phyloP scores from a whole-genome alignment of 345 rosid genomes.

The Anastatica hierochuntica region DNA sequence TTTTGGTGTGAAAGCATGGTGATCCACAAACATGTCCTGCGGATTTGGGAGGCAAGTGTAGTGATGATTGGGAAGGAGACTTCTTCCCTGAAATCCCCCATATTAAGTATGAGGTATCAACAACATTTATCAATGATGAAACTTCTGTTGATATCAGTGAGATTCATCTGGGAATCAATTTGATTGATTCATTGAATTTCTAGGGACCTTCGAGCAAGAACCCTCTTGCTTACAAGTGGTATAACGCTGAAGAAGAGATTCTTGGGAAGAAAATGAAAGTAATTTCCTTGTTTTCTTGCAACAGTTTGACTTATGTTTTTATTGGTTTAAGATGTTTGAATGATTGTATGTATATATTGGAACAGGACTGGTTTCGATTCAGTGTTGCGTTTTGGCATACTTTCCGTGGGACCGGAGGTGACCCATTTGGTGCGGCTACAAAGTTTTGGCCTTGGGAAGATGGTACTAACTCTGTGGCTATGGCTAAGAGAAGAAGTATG shows the following conservation, averaged over 20 bases:
- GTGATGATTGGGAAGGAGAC: constrained; percentile 81
- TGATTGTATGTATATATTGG: neutral
- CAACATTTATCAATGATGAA: no score
- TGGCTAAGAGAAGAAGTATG: constrained; percentile 99
- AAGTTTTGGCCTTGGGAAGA: constrained; percentile 99
- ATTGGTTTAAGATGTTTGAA: neutral
- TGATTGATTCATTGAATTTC: neutral
- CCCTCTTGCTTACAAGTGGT: constrained; percentile 79
- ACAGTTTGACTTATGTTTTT: neutral
- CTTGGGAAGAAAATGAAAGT: constrained; percentile 99
- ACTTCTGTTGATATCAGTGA: no score
- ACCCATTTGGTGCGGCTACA: constrained; percentile 84
- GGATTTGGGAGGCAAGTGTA: constrained; percentile 43
- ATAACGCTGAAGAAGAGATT: constrained; percentile 77
- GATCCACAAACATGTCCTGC: constrained; percentile 68
- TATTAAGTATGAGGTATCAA: constrained; percentile 69
- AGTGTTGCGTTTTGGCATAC: constrained; percentile 99
- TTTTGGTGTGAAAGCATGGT: constrained; percentile 39
- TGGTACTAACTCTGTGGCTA: constrained; percentile 77
- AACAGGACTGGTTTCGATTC: constrained; percentile 92
- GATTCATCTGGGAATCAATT: neutral
- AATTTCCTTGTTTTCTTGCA: neutral
- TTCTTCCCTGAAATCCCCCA: constrained; percentile 75
- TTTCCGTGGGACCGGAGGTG: constrained; percentile 80
- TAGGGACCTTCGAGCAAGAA: constrained; percentile 79